Percentiles rank a stretch among this genome's conserved stretches.
These are phyloP conservation scores for Evernia prunastri DNA, from an alignment of 495 filamentous ascomycete species.

Conservation along the genomic window DNA sequence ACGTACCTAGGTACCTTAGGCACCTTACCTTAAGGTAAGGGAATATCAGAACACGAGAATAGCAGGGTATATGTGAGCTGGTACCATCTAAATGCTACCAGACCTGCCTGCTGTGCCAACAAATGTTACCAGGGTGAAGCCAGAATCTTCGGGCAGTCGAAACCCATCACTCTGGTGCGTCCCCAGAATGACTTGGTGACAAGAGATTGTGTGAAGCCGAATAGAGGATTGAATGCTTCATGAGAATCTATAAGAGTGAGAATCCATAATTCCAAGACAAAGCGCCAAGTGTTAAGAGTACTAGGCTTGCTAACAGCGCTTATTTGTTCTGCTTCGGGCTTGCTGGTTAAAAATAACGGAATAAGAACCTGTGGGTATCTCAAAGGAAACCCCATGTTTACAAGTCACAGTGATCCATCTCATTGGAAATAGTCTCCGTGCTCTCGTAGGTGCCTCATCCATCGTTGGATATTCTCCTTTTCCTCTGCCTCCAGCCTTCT, in stretches of 20 bases:
- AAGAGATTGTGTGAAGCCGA: not conserved
- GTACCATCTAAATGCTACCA: too few species aligned
- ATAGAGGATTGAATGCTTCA: not conserved
- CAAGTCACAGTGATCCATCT: not conserved
- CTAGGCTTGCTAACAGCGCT: not conserved
- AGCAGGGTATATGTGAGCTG: too few species aligned
- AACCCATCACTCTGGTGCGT: not conserved
- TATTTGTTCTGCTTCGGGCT: not conserved
- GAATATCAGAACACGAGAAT: too few species aligned
- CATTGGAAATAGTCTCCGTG: slow-evolving; percentile 32
- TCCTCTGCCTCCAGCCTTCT: slow-evolving; percentile 50
- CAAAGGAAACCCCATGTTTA: not conserved
- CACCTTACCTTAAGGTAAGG: too few species aligned
- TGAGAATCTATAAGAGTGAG: not conserved
- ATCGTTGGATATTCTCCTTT: slow-evolving; percentile 36
- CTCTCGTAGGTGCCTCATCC: slow-evolving; percentile 38
- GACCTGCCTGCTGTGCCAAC: too few species aligned
- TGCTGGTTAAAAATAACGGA: not conserved
- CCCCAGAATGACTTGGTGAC: not conserved
- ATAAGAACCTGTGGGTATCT: slow-evolving; percentile 8
- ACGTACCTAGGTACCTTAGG: too few species aligned
- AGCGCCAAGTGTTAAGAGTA: not conserved
- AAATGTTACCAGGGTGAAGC: not conserved
- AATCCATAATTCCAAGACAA: not conserved
- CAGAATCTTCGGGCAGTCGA: not conserved